Base-by-base conservation (phyloP, 148 eudicot species). In the Amaranthus palmeri region DNA sequence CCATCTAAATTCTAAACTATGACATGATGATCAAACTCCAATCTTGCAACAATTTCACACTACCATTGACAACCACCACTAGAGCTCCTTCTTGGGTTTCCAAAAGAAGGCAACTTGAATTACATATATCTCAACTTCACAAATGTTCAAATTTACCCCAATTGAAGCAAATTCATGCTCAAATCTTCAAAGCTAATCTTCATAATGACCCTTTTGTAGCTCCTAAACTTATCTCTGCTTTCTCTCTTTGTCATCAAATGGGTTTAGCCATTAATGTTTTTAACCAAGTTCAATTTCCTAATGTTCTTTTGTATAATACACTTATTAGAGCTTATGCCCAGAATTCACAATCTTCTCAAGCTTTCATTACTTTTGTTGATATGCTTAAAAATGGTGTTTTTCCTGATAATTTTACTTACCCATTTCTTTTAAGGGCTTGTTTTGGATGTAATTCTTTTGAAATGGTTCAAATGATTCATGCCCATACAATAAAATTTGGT, bases 371-470 rank as follows among this genome's bases (percentile, higher is more conserved):
- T 70, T 88, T 87, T 71, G 67, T 78, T 69, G 52, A 75, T 61
- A 87, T 93, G 96, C 84, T 79, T 44, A 57, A 46, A 8, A 41
- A 41, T 55, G 91, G 95, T 3, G 60, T 83, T 45, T 70, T 4
- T 7, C 87, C 92, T 4, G 97, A 93, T 85, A 86, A 78, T 79
- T 89, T 83, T 51, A 93, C 98, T 2, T 93, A 82, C 84, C 81
- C 88, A 0, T 74, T 87, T 80, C 76, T 93, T 49, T 45, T 93
- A 3, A 93, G 76, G 80, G 91, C 84, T 1, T 86, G 84, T 81
- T 57, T 62, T 13, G 97, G 86, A 8, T 15, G 15, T 3, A 52
- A 7, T 77, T 78, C 75, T 45, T 70, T 87, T 25, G 18, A 52
- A 49, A 14, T 86, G 61, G 91, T 91, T 58, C 76, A 76, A 59